Base-by-base conservation (phyloP, 768 basidiomycete genomes). In the Obba rivulosa region DNA sequence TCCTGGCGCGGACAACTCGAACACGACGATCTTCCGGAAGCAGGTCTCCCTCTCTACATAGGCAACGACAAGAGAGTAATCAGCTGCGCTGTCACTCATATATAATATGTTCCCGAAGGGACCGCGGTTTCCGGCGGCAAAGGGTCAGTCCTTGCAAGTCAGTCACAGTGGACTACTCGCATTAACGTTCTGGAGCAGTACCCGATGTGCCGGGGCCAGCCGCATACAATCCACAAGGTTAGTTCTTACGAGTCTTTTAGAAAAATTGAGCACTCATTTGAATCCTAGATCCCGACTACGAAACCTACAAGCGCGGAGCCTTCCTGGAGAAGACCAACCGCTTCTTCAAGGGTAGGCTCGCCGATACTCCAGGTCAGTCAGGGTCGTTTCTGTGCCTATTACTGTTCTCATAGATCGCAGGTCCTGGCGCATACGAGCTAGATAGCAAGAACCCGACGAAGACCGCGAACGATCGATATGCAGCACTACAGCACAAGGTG, bases 321-420 rank as follows among this genome's bases (percentile, higher is more conserved):
- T 78, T 80, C 49, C 66, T 81, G 3, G 80, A 82, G 61, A 81
- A 78, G 54, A 62, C 76, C 2, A 73, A 76, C 35, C 67, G 80
- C 2, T 81, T 81, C 58, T 48, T 56, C 13, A 70, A 73, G 49
- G 72, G 79, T 16, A 74, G 71, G 49, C 54, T 57, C 5, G 62
- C 67, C 1, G 68, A 75, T 5, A 57, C 63, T 9, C 66, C 72
- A 58, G 77, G 81, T 78, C 50, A 34, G 66, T 38, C 9, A 14
- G 11, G 35, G 20, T 20, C 36, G 24, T n/a, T 41, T 21, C 2
- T 16, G 41, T 16, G 13, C 20, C 37, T 34, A 9, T 34, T 38
- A 52, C 9, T 16, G 8, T 18, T 43, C 43, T 50, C 44, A 44
- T 23, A 18, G 14, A 45, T 35, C 14, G 16, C 20, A 75, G 76